Base-by-base conservation (phyloP, 2,329 filamentous ascomycete species). In the Sporothrix brunneoviolacea region DNA sequence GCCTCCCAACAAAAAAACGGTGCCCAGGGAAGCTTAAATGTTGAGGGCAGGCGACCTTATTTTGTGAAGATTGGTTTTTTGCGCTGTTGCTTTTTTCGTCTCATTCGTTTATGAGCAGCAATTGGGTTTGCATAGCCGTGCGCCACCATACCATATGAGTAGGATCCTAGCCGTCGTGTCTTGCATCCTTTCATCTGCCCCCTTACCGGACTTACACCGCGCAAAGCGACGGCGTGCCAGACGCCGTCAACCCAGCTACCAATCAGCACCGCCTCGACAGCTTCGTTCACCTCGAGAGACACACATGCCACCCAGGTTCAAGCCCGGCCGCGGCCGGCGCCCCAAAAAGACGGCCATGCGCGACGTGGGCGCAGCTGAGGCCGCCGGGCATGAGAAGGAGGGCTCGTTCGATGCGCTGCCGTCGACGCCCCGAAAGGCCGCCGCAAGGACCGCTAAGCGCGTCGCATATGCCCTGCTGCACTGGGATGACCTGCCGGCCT, bases 401-500 rank as follows among this genome's bases (percentile, higher is more conserved):
- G 8, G 12, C 32, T 6, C n/a, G 7, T 13, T 35, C 12, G 32
- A 35, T 12, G 32, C 32, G 7, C 7, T n/a, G 32, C 27, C 27
- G 16, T 33, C 41, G 27, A 39, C 22, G 5, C 16, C 40, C 10
- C 55, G 62, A 7, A 70, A 65, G 46, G 59, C 73, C 33, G 59
- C 73, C 33, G 66, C 70, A n/a, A 28, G 42, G 12, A 19, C 40
- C 28, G 40, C 33, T 32, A 54, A 54, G 42, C 53, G 53, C 16
- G 53, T 54, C 13, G 49, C 49, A 4, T 54, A 54, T 21, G 53
- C 53, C 4, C 69, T 77, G 30, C 57, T 78, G n/a, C 64, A 71
- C 51, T 82, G 77, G 77, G 74, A 81, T 56, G 76, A 81, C 49
- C 72, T 82, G 9, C 75, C 76, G 12, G 55, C 65, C 48, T 82